These are phyloP conservation scores for Daldinia vernicosa DNA, from an alignment of 495 filamentous ascomycete genomes.

Conservation along the genomic window DNA sequence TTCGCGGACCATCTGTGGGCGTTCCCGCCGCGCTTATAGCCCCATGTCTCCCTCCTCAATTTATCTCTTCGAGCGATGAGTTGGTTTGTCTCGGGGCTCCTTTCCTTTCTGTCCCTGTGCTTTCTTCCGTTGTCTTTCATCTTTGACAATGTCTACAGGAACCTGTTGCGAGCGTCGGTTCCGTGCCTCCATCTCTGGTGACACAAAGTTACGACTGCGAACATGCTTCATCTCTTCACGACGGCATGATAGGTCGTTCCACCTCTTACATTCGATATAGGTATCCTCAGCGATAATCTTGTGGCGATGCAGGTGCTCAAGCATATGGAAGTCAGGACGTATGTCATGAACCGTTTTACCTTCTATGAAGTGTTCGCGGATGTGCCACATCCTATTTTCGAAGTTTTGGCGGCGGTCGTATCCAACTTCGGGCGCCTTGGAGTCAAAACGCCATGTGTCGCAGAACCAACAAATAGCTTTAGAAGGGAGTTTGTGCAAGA, in stretches of 20 bases:
- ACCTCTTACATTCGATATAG: slow-evolving; percentile 26
- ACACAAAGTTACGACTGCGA: background rate
- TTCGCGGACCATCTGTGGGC: slow-evolving; percentile 33
- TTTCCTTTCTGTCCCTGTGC: background rate
- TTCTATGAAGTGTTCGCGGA: slow-evolving; percentile 49
- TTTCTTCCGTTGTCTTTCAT: slow-evolving; percentile 26
- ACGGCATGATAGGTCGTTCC: slow-evolving; percentile 33
- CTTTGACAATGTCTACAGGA: slow-evolving; percentile 28
- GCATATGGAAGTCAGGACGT: slow-evolving; percentile 54
- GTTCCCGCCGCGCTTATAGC: slow-evolving; percentile 23
- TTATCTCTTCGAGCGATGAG: background rate
- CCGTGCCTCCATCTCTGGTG: slow-evolving; percentile 18
- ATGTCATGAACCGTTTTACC: slow-evolving; percentile 31
- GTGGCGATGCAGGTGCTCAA: slow-evolving; percentile 44
- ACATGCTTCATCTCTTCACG: slow-evolving; percentile 13
- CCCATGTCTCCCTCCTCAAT: slow-evolving; percentile 8
- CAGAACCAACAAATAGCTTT: slow-evolving; percentile 59
- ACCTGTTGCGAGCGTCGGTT: background rate
- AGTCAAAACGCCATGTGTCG: slow-evolving; percentile 45
- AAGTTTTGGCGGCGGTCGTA: slow-evolving; percentile 42
- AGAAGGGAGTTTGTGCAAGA: slow-evolving; percentile 45
- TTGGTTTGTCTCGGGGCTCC: background rate
- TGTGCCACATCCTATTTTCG: slow-evolving; percentile 55
- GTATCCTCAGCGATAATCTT: slow-evolving; percentile 27
- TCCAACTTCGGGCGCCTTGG: background rate